phyloP scores from a whole-genome alignment of 1,284 basidiomycete species.

The Irpex sp. region DNA sequence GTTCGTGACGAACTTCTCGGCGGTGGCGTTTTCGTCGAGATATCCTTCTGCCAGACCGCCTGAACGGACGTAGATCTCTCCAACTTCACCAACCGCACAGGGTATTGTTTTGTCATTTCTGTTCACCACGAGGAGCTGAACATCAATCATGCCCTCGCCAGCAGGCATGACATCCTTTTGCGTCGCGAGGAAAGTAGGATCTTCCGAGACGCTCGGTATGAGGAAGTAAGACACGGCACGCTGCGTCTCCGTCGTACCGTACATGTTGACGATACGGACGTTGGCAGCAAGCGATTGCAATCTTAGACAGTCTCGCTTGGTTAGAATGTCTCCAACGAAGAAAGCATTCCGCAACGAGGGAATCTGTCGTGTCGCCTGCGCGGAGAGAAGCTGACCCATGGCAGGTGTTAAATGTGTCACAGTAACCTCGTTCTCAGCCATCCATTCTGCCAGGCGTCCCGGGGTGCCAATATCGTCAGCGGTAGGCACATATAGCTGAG shows the following conservation, averaged over 20 bases:
- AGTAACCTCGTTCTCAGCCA: conserved; percentile 88
- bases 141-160: conserved; percentile 96
- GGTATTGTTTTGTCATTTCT: conserved; percentile 85
- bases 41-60: conserved; percentile 97
- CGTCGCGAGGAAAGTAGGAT: conserved; percentile 87
- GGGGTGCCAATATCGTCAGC: conserved; percentile 98
- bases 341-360: conserved; percentile 89
- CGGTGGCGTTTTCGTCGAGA: conserved; percentile 79
- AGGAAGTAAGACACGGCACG: conserved; percentile 97
- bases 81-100: conserved; percentile 95
- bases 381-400: conserved; percentile 98
- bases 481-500: conserved; percentile 93
- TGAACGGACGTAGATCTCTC: conserved; percentile 97
- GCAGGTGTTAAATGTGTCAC: conserved; percentile 97
- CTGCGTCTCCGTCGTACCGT: conserved; percentile 99
- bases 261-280: conserved; percentile 98
- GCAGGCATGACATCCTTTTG: conserved; percentile 99
- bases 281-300: conserved; percentile 93
- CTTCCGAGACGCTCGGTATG: conserved; percentile 83
- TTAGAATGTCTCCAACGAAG: conserved; percentile 99
- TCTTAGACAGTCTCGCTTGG: conserved; percentile 96
- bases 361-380: conserved; percentile 90
- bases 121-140: conserved; percentile 97
- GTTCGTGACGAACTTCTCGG: conserved; percentile 90
- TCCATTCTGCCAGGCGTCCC: conserved; percentile 97